phyloP scores from a whole-genome alignment of 176 grass and related monocot species.

The Alloteropsis semialata region DNA sequence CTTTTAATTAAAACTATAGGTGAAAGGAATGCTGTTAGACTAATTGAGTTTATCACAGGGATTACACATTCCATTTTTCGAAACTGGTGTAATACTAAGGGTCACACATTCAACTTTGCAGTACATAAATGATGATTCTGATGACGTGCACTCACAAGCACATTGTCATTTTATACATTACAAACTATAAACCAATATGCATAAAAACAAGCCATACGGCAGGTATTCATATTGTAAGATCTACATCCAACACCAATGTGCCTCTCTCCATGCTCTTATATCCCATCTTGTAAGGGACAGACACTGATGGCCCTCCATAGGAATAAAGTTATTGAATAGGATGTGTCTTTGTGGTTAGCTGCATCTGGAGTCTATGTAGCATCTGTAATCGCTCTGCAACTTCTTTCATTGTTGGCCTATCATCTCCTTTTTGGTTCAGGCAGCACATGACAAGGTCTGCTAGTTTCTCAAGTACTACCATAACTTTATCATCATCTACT shows the following conservation, averaged over 20 bases:
- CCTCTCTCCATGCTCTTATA: neutral
- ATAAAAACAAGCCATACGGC: neutral
- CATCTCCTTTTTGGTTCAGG: neutral
- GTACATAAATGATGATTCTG: neutral
- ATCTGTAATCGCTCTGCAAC: slow-evolving; percentile 4
- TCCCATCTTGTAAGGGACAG: neutral
- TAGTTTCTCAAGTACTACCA: slow-evolving; percentile 6
- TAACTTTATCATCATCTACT: slow-evolving; percentile 7
- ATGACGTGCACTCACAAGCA: neutral
- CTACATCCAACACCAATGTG: neutral
- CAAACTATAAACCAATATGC: neutral
- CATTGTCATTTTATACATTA: neutral
- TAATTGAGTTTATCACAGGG: neutral
- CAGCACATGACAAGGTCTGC: neutral
- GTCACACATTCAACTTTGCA: neutral
- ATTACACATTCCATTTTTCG: neutral
- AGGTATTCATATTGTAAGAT: neutral
- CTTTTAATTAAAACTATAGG: neutral
- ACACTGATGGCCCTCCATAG: neutral
- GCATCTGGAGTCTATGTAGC: neutral
- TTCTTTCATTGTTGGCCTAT: slow-evolving; percentile 27
- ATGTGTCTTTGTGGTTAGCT: neutral
- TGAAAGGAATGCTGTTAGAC: no score
- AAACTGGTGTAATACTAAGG: neutral
- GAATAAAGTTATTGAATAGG: neutral